Base-by-base conservation (phyloP, 768 basidiomycete genomes). In the Mycena capillaripes region DNA sequence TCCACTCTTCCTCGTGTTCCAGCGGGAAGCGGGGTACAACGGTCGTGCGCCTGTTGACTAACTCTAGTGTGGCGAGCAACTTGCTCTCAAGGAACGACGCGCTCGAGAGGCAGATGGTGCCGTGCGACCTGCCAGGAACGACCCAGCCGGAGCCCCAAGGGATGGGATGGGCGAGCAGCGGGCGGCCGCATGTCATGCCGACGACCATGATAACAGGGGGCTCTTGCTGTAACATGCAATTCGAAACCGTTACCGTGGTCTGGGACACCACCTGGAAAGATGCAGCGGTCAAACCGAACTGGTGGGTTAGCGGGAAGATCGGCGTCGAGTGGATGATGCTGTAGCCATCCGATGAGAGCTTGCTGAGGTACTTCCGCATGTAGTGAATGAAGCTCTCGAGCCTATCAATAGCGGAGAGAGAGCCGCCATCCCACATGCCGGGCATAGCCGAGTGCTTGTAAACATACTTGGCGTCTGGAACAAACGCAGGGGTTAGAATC, bases 261-360 rank as follows among this genome's bases (percentile, higher is more conserved):
- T 72, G 52, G 7, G 65, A 52, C 19, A 72, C 38, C 16, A 72
- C 29, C 58, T 72, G 65, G 59, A 50, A 72, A 12, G 71, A 67
- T n/a, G 50, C 58, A 23, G 65, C 36, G 56, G 65, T 72, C 29
- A 67, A 34, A 36, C 42, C 53, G 46, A 66, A 57, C 2, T 29
- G 30, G 25, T 58, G 57, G 38, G 40, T 57, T 36, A 17, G 23
- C 38, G 52, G 44, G 58, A 66, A 60, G 48, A 72, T 55, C 6
- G 65, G 65, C 2, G 30, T 66, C 29, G 71, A 72, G 61, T 72
- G 71, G 48, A 72, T 61, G 42, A 72, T 61, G 53, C 67, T 64
- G 60, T 67, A 42, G 16, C 71, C 71, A 14, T 27, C 10, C 1
- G 2, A 21, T 0, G 63, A 56, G 27, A 72, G 59, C 7, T 60